Base-by-base conservation (phyloP, 305 asterid species). In the Fraxinus floribunda region DNA sequence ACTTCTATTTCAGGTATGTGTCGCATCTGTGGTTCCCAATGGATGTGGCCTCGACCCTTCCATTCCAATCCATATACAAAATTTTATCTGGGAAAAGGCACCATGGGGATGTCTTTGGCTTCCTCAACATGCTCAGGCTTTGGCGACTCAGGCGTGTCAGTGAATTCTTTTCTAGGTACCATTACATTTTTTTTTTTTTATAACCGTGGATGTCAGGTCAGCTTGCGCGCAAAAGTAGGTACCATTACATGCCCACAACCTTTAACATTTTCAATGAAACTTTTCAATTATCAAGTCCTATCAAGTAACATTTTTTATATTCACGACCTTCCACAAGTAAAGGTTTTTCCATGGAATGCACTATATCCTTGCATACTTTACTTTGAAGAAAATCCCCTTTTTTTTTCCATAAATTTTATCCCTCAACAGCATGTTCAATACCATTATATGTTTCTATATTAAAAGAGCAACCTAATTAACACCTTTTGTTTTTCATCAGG, bases 91-190 rank as follows among this genome's bases (percentile, higher is more conserved):
- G 98, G 66, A 90, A 77, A 82, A 83, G 5, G 78, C 84, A 83
- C 49, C 49, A 18, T 0, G 92, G 92, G 16, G 89, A 89, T 1
- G 90, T 83, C 78, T 93, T 95, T 68, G 97, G 98, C 81, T 86
- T 92, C 88, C 98, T 95, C 85, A 95, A 95, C 91, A 89, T 95
- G 91, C 97, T 95, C 77, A 83, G 99, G 83, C 90, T 95, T 20
- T 95, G 99, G 98, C 90, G 99, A 79, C 97, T 95, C 10, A 85
- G 97, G 83, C 97, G 96, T 84, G 99, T 95, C 76, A 94, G 97
- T 84, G 93, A 88, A 78, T 86, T 95, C 82, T 95, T 95, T 89
- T 94, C 98, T 55, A 91, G 98, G 98, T 94, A 83, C 32, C 32
- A 46, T 7, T 38, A 20, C 29, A 5, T 24, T 26, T 26, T 26